Percentiles rank a stretch among this genome's conserved stretches.
phyloP scores from a whole-genome alignment of 2,329 filamentous ascomycete species.

The Diaporthe citrichinensis region DNA sequence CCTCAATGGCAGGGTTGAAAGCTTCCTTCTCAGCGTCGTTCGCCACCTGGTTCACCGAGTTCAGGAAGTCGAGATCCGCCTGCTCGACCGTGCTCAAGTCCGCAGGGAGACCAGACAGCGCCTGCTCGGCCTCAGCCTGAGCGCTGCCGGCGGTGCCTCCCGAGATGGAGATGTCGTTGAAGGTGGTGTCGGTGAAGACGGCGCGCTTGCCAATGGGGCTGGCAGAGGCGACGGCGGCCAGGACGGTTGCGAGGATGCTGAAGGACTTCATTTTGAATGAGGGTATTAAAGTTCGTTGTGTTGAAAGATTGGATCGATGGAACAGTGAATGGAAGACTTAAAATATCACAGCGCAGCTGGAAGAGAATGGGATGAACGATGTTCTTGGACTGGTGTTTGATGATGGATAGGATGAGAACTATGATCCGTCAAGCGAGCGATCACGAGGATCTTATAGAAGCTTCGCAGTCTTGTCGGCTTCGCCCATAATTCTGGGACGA shows the following conservation, averaged over 20 bases:
- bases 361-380: conserved; percentile 32
- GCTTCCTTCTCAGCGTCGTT: conserved; percentile 60
- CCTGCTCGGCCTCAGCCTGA: conserved; percentile 51
- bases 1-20: conserved; percentile 62
- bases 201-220: conserved; percentile 36
- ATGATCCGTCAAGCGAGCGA: conserved; percentile 16
- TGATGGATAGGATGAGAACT: neutral
- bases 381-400: conserved; percentile 17
- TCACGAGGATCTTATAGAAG: conserved; percentile 36
- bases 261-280: conserved; percentile 47
- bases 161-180: conserved; percentile 55
- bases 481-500: neutral
- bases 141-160: conserved; percentile 53
- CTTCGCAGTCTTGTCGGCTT: conserved; percentile 3
- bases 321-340: conserved; percentile 35
- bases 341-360: conserved; percentile 41
- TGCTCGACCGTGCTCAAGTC: conserved; percentile 55
- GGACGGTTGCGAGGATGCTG: conserved; percentile 44
- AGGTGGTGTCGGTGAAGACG: conserved; percentile 50
- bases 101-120: conserved; percentile 49
- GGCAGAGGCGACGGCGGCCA: conserved; percentile 44
- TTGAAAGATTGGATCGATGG: conserved; percentile 21
- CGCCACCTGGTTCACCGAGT: conserved; percentile 59
- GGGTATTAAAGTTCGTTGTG: conserved; percentile 34
- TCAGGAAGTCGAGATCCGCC: conserved; percentile 57